Conservation (phyloP, 108 stramenopile genomes). For the Nannochloropsis salina region DNA sequence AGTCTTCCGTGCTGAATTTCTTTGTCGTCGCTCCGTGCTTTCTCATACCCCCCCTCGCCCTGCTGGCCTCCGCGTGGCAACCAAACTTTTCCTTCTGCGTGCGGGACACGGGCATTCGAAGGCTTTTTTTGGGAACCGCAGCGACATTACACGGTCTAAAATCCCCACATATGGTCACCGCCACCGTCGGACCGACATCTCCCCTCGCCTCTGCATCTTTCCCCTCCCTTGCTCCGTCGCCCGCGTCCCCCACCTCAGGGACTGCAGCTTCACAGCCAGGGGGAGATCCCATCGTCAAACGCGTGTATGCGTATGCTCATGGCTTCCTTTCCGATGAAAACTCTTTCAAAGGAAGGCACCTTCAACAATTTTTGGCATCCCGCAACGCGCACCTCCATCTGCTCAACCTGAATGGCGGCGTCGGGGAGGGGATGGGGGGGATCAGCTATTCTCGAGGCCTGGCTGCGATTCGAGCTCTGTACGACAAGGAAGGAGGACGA, state of each 20-base stretch:
- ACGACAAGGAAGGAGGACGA: not conserved
- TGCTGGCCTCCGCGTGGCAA: no score
- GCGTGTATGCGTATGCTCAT: not conserved
- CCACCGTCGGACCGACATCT: not conserved
- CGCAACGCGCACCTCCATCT: not conserved
- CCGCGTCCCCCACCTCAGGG: not conserved
- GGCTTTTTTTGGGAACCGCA: no score
- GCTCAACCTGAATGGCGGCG: not conserved
- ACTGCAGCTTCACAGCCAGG: not conserved
- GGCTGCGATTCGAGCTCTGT: not conserved
- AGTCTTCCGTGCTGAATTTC: no score
- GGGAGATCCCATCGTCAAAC: not conserved
- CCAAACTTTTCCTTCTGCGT: no score
- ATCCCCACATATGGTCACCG: not conserved
- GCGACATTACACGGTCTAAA: no score
- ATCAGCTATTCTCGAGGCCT: not conserved
- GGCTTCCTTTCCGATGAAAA: constrained; percentile 1
- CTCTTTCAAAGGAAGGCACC: not conserved
- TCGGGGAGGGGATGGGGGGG: not conserved
- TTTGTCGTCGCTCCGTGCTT: no score
- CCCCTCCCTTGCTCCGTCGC: not conserved
- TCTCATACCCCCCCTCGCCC: no score
- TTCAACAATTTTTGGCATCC: not conserved
- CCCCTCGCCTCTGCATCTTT: not conserved
- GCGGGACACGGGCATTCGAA: no score